Evolutionary conservation across 495 filamentous ascomycete genomes (phyloP), one percentile per base, ranked within the genome.

Genomic region (Aspergillus campestris): DNA sequence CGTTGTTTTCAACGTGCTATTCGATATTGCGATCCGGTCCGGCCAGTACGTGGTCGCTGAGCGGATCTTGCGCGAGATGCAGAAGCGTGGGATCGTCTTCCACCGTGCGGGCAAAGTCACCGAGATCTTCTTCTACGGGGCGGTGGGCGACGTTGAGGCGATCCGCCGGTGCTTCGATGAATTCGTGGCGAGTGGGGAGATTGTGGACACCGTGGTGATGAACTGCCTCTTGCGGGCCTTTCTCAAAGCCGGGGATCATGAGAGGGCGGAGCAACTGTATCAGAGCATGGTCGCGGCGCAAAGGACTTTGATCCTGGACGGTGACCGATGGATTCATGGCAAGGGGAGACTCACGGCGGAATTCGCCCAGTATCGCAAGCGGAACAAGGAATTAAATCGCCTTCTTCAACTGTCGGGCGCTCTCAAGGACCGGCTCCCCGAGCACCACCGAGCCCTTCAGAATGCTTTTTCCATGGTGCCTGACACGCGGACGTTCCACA

Each of bases 1-100:
- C 30, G 81, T 85, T 8, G 91, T 90, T 2, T 95, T 97, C 69
- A 91, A 87, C 61, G 84, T 94, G 43, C 77, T 98, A 28, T 95
- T 95, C 51, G 87, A 95, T 57, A 75, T 86, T 11, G 89, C 91
- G 29, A 78, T 85, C 37, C 94, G 89, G 61, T 80, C 89, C 1
- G 81, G 83, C 14, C 90, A 92, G 53, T 91, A 84, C 43, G 66
- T 66, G 2, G 79, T 97, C 32, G 89, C 87, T 1, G 84, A 95
- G 53, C 85, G 87, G 65, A 74, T 97, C 9, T 74, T 89, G 49
- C 70, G 78, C 42, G 91, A 97, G 64, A 89, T 95, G 81, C 62
- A 71, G 24, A 69, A 55, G 7, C 83, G 92, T 30, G 71, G 77
- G 0, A 60, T 89, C 40, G 46, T 55, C 7, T 78, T 80, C 44